A percentile compares a stretch with the other conserved stretches of the same genome.
phyloP scores from a whole-genome alignment of 2,329 filamentous ascomycete species.

The Teratosphaeria zuluensis region DNA sequence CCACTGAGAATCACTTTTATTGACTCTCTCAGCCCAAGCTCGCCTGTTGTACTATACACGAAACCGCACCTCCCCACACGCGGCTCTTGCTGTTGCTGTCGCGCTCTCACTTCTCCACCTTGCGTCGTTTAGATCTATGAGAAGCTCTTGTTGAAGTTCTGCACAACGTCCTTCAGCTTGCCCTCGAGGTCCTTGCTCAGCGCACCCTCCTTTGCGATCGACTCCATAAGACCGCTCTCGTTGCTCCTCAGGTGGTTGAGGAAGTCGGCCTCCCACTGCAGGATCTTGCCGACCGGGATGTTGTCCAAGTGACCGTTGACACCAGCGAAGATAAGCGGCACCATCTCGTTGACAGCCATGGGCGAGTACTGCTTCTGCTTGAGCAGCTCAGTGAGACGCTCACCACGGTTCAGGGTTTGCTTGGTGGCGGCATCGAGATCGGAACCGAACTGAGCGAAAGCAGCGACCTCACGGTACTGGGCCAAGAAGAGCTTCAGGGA shows the following conservation, averaged over 20 bases:
- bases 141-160: constrained; percentile 91
- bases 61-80: not conserved
- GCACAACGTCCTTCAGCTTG: constrained; percentile 67
- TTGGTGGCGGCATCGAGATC: constrained; percentile 98
- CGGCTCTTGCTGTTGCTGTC: not conserved
- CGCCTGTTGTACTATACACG: constrained; percentile 10
- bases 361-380: constrained; percentile 99
- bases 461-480: constrained; percentile 99
- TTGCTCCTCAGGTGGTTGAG: constrained; percentile 83
- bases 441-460: constrained; percentile 99
- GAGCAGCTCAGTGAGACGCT: constrained; percentile 95
- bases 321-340: constrained; percentile 98
- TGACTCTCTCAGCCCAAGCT: constrained; percentile 1
- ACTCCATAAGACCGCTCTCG: constrained; percentile 71
- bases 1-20: not conserved
- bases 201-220: constrained; percentile 91
- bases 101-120: not conserved
- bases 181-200: constrained; percentile 89
- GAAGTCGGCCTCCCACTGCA: constrained; percentile 92
- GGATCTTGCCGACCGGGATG: constrained; percentile 84
- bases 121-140: constrained; percentile 24
- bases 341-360: constrained; percentile 99
- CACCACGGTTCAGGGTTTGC: constrained; percentile 96
- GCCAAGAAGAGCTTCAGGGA: constrained; percentile 99
- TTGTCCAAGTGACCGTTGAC: constrained; percentile 91